Base-by-base conservation (phyloP, 169 alveolate genomes). In the Cryptosporidium tyzzeri region DNA sequence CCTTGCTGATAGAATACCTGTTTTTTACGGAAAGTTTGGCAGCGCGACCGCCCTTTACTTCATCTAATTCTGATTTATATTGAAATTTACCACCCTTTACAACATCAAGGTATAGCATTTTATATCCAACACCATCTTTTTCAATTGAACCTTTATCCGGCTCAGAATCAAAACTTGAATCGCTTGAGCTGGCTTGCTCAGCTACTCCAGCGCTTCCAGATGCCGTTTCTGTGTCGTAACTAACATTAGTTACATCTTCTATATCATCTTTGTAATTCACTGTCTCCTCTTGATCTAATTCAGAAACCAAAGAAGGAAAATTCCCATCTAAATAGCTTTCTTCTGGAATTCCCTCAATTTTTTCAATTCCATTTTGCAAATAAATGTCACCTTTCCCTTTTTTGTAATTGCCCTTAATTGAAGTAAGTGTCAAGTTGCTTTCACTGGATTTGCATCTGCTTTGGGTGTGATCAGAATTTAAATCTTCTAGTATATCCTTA, bases 51-150 rank as follows among this genome's bases (percentile, higher is more conserved):
- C 23, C 55, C 18, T 12, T 16, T 14, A 48, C 23, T 48, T 16
- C 45, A 18, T 44, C 69, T 50, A 18, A 31, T 21, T 33, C 16
- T 44, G 51, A 12, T 73, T 35, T 58, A n/a, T 65, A 18, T 31
- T 65, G 44, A 37, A 18, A 65, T 37, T 65, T 39, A 2, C 55
- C 8, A 7, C 86, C 86, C 37, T 80, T 80, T 23, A 80, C 89
- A n/a, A 80, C 89, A 80, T 80, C 89, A 14, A 80, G 68, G 23
- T 80, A 80, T 14, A 80, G 53, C 65, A 70, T 41, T 33, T 65
- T 65, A 33, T 51, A 26, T 33, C 71, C 50, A 65, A 23, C 26
- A 31, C 23, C 23, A 31, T 33, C 71, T n/a, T 65, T 65, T 37
- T 65, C 71, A 65, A 65, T n/a, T 31, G 51, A 35, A 31, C 44